phyloP scores from a whole-genome alignment of 2,329 filamentous ascomycete genomes.

The Periconia digitata region DNA sequence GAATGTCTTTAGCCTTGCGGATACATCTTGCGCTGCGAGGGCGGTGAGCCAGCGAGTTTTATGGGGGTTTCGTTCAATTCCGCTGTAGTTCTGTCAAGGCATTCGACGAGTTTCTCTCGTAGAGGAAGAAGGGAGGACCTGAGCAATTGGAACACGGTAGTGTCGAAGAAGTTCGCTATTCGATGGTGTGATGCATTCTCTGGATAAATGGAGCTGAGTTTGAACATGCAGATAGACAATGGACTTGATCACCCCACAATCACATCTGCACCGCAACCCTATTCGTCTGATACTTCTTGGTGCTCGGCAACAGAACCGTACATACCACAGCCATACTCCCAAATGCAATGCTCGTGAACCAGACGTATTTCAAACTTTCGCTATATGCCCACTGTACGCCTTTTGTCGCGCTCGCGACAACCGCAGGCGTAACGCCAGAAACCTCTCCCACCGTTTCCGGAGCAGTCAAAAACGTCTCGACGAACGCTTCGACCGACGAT shows the following conservation, averaged over 20 bases:
- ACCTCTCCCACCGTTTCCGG: slow-evolving; percentile 19
- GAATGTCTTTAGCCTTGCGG: too few relatives aligned
- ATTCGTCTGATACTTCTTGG: slow-evolving; percentile 37
- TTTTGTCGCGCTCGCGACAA: slow-evolving; percentile 27
- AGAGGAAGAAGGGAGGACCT: too few relatives aligned
- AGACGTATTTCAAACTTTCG: slow-evolving; percentile 36
- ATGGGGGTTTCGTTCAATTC: too few relatives aligned
- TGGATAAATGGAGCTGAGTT: too few relatives aligned
- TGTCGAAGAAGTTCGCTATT: too few relatives aligned
- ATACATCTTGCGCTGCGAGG: too few relatives aligned
- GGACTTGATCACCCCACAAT: not conserved
- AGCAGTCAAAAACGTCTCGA: slow-evolving; percentile 32
- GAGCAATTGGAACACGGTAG: too few relatives aligned
- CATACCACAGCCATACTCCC: slow-evolving; percentile 32
- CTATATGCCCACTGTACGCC: slow-evolving; percentile 34
- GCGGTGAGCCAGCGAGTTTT: too few relatives aligned
- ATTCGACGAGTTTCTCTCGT: too few relatives aligned
- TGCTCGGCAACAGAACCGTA: slow-evolving; percentile 31
- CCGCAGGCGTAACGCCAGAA: slow-evolving; percentile 28
- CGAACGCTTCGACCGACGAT: slow-evolving; percentile 38
- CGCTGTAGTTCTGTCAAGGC: too few relatives aligned
- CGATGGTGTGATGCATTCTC: too few relatives aligned
- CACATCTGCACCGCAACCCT: slow-evolving; percentile 34
- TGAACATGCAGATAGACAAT: not conserved
- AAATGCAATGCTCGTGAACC: slow-evolving; percentile 35